These are phyloP conservation scores for Suhomyces sp. DNA, from an alignment of 805 yeast species.

Conservation along the genomic window DNA sequence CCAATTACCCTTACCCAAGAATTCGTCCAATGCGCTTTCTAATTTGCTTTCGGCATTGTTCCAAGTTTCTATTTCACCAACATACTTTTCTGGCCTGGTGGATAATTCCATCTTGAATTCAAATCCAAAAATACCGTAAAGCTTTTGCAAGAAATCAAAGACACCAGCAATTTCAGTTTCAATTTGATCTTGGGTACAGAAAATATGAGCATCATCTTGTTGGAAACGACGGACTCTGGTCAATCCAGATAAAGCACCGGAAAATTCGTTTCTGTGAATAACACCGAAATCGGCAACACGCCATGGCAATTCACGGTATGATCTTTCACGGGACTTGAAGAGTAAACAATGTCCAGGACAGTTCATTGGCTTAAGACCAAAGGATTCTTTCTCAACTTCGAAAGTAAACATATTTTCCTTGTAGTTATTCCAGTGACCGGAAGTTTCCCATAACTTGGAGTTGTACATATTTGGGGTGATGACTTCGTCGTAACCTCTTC, in stretches of 20 bases:
- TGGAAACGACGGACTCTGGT: constrained; percentile 99
- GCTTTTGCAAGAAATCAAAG: constrained; percentile 79
- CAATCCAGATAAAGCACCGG: constrained; percentile 87
- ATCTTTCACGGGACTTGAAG: constrained; percentile 89
- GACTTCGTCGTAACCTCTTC: constrained; percentile 96
- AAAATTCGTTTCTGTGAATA: constrained; percentile 92
- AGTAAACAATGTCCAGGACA: constrained; percentile 92
- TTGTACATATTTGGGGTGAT: constrained; percentile 99
- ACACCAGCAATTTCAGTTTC: constrained; percentile 79
- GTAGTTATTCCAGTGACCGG: constrained; percentile 98
- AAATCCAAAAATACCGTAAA: constrained; percentile 91
- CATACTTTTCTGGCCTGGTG: constrained; percentile 94
- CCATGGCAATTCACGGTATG: constrained; percentile 97
- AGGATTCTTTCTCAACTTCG: constrained; percentile 94
- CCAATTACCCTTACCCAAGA: constrained; percentile 82
- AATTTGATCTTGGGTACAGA: constrained; percentile 91
- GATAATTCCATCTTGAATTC: constrained; percentile 96
- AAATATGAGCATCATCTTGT: constrained; percentile 98
- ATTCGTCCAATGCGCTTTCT: constrained; percentile 75
- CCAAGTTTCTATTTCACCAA: constrained; percentile 95
- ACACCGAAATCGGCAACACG: constrained; percentile 99
- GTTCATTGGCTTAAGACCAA: constrained; percentile 93
- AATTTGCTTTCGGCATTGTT: constrained; percentile 83
- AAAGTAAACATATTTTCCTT: constrained; percentile 96
- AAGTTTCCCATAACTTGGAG: constrained; percentile 95